Evolutionary conservation across 148 eudicot genomes (phyloP).

Genomic region (Pharnaceum exiguum): DNA sequence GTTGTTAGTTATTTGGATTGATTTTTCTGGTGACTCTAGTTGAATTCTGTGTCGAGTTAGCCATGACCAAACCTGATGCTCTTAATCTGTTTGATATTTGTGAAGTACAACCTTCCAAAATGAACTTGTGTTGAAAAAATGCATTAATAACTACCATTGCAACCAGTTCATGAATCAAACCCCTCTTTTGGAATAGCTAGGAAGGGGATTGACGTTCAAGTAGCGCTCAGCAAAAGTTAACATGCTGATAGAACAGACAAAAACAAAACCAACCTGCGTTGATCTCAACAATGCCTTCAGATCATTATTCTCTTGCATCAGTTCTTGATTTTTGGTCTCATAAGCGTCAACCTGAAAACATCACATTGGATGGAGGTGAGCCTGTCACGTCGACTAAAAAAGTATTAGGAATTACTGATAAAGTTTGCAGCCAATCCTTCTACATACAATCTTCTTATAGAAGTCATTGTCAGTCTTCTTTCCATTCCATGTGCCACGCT

Average conservation of each 20-base stretch:
- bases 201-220: not conserved
- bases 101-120: no score
- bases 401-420: not conserved
- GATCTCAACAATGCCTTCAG: conserved; percentile 89
- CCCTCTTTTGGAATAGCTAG: not conserved
- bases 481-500: conserved; percentile 99
- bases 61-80: no score
- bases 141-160: not conserved
- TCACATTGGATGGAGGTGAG: conserved; percentile 4
- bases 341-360: conserved; percentile 81
- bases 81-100: no score
- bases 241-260: not conserved
- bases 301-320: conserved; percentile 89
- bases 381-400: conserved; percentile 5
- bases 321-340: conserved; percentile 94
- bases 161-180: not conserved
- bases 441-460: conserved; percentile 88
- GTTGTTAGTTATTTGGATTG: no score
- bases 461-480: conserved; percentile 97
- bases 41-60: no score
- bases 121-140: not conserved
- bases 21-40: no score
- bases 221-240: not conserved
- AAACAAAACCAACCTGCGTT: conserved; percentile 56
- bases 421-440: not conserved